phyloP scores from a whole-genome alignment of 257 asterid genomes.

The Paulownia fortunei region DNA sequence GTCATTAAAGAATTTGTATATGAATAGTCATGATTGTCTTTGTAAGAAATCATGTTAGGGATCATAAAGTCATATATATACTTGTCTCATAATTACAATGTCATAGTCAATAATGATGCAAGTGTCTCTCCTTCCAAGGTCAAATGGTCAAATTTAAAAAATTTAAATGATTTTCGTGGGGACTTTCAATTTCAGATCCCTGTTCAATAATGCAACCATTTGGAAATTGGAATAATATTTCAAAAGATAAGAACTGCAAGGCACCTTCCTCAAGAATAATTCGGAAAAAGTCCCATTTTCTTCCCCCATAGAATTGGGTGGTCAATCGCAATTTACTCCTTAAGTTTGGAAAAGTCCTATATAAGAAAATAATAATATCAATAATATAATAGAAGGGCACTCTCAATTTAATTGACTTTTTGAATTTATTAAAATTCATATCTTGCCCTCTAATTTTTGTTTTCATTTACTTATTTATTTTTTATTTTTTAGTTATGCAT shows the following conservation, averaged over 20 bases:
- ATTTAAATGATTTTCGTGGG: not conserved
- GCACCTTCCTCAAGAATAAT: not conserved
- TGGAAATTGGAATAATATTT: not conserved
- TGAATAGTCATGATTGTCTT: not conserved
- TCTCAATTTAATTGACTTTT: no score
- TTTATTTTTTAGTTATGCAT: no score
- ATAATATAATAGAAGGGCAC: no score
- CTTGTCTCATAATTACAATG: not conserved
- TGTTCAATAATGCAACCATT: conserved; percentile 15
- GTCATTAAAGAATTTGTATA: not conserved
- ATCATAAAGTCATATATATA: not conserved
- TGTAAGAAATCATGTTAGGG: not conserved
- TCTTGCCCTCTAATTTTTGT: no score
- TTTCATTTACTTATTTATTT: no score
- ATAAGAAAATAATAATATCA: not conserved
- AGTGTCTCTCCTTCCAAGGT: not conserved
- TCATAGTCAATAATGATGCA: not conserved
- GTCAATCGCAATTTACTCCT: conserved; percentile 1
- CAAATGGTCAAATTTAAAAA: not conserved
- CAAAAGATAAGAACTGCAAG: not conserved
- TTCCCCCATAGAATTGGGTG: not conserved
- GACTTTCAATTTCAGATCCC: not conserved
- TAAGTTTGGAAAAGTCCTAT: not conserved
- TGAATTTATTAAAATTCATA: no score
- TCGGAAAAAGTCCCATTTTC: not conserved